Evolutionary conservation across 2,329 filamentous ascomycete species (phyloP), one percentile per base, ranked within the genome.

Genomic region (Mollisiaceae sp.): DNA sequence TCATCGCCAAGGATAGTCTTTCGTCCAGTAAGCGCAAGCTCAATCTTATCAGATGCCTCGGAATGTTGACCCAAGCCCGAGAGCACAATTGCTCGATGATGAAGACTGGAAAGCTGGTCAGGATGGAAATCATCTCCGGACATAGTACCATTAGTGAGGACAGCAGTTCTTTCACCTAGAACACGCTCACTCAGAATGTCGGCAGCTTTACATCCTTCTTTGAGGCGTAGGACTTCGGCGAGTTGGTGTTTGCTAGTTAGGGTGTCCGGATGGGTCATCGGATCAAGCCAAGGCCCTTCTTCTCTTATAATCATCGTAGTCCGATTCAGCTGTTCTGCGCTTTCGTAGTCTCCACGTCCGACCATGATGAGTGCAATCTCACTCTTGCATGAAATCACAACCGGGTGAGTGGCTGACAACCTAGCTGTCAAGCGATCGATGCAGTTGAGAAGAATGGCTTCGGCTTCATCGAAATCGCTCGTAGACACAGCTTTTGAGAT

Each of bases 211-310:
- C 65, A 69, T n/a, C 72, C 70, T 39, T 69, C 68, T 38, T 69
- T 69, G 8, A 67, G 57, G 12, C 67, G 65, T 4, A 74, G 32
- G 14, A 71, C 64, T 61, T 71, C 67, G 6, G 70, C 68, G 14
- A 74, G 64, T 32, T 71, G 68, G 55, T 74, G 67, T n/a, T 68
- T 69, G 45, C 70, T 74, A 8, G 66, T 71, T 22, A 74, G 55
- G n/a, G 70, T 72, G 36, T 74, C 71, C 1, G 72, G 72, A 59
- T 74, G 71, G 20, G 65, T 66, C 18, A 67, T 64, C 22, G 69
- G 50, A 9, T 73, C 68, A 20, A 65, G 55, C 72, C 72, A 71
- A n/a, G 70, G 72, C 4, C 69, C 72, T 32, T 67, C 47, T 27
- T 69, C 62, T 47, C 70, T 63, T 2, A 64, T 58, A 38, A 62